These are phyloP conservation scores for Cronartium quercuum DNA, from an alignment of 1,284 basidiomycete genomes.

Conservation along the genomic window DNA sequence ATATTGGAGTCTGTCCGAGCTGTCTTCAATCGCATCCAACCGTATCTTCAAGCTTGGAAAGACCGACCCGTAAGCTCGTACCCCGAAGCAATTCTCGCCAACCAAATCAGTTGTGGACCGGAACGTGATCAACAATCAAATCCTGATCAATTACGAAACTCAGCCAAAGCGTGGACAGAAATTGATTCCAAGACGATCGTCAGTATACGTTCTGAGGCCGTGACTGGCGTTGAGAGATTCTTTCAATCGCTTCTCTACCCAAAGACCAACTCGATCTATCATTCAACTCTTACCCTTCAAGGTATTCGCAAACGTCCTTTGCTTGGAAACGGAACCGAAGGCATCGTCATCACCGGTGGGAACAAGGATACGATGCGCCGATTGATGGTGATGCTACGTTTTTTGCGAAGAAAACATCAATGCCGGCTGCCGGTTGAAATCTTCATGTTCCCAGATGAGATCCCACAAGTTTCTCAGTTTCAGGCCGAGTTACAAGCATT, in stretches of 20 bases:
- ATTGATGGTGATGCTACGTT: not conserved
- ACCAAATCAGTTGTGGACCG: not conserved
- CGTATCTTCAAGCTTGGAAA: not conserved
- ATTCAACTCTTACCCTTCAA: not conserved
- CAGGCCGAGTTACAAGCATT: not conserved
- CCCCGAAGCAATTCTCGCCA: not conserved
- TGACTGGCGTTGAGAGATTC: not conserved
- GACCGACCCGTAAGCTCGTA: not conserved
- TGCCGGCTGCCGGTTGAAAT: not conserved
- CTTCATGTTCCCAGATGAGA: slow-evolving; percentile 1
- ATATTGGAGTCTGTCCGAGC: not conserved
- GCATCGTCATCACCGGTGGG: not conserved
- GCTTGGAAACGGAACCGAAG: not conserved
- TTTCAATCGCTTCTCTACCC: not conserved
- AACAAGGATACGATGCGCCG: not conserved
- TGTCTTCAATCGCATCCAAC: not conserved
- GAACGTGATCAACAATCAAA: not conserved
- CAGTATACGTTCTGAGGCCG: not conserved
- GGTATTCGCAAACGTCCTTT: not conserved
- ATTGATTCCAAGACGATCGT: not conserved
- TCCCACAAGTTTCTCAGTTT: not conserved
- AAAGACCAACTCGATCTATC: not conserved
- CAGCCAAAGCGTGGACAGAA: not conserved
- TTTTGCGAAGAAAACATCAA: not conserved
- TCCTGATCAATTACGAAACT: not conserved